A percentile compares a stretch with the other conserved stretches of the same genome.
These are phyloP conservation scores for Gliomastix tumulicola DNA, from an alignment of 2,329 filamentous ascomycete species.

Conservation along the genomic window DNA sequence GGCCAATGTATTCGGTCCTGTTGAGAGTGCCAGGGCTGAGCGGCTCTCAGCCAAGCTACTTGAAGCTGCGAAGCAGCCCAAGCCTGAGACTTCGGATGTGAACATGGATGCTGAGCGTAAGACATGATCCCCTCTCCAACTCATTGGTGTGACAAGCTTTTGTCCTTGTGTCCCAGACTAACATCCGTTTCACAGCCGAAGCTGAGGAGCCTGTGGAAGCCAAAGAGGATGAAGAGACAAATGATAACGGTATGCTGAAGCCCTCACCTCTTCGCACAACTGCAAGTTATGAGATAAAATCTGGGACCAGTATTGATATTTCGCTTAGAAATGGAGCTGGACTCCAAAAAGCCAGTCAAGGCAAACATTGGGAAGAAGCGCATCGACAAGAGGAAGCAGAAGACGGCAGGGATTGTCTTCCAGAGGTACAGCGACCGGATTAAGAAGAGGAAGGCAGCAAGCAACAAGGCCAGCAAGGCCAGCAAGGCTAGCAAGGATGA, in stretches of 20 bases:
- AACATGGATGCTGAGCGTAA: conserved; percentile 35
- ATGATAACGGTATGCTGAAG: no score
- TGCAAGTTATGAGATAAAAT: no score
- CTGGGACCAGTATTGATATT: no score
- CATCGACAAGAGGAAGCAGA: conserved; percentile 49
- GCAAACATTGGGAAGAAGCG: conserved; percentile 38
- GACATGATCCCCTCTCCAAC: no score
- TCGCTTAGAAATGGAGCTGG: conserved; percentile 63
- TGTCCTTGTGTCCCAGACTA: no score
- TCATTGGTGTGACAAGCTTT: not conserved
- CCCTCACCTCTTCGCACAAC: no score
- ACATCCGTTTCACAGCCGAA: conserved; percentile 5
- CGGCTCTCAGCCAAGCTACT: conserved; percentile 81
- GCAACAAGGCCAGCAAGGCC: conserved; percentile 1
- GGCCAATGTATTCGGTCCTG: conserved; percentile 75
- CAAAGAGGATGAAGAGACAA: conserved; percentile 12
- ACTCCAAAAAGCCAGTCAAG: conserved; percentile 31
- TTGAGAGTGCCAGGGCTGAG: conserved; percentile 70
- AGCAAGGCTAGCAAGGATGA: not conserved
- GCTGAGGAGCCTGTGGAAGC: conserved; percentile 21
- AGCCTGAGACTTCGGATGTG: conserved; percentile 49
- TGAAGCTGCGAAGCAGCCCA: conserved; percentile 71
- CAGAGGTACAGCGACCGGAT: conserved; percentile 47
- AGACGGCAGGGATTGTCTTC: conserved; percentile 53
- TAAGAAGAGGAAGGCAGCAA: conserved; percentile 38